A percentile compares a stretch with the other conserved stretches of the same genome.
Conservation (phyloP, 805 yeast species). For the Candida gorgasii region DNA sequence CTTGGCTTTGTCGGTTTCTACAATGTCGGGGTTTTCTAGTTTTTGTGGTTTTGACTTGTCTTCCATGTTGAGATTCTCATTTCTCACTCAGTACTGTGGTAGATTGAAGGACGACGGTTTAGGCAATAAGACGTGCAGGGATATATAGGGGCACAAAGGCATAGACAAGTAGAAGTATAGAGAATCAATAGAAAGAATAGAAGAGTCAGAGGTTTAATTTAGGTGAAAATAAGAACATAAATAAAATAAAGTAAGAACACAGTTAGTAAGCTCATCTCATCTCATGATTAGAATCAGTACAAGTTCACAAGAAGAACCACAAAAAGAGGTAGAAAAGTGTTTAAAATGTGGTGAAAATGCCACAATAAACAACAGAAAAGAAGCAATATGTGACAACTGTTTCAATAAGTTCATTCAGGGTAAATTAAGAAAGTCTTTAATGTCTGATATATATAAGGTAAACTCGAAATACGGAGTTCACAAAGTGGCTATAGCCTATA, state of each 20-base stretch:
- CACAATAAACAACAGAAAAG: slow-evolving; percentile 56
- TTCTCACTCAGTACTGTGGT: too few species aligned
- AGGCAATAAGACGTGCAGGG: too few species aligned
- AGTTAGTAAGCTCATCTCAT: slow-evolving; percentile 9
- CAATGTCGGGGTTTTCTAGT: slow-evolving; percentile 23
- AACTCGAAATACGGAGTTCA: slow-evolving; percentile 38
- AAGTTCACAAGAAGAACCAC: background rate
- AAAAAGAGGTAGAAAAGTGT: slow-evolving; percentile 18
- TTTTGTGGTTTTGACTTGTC: too few species aligned
- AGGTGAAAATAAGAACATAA: background rate
- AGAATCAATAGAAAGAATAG: too few species aligned
- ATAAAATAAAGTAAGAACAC: background rate
- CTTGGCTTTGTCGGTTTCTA: slow-evolving; percentile 34
- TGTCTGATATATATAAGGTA: slow-evolving; percentile 69
- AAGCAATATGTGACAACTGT: slow-evolving; percentile 64
- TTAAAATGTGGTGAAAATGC: slow-evolving; percentile 52
- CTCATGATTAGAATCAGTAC: slow-evolving; percentile 3
- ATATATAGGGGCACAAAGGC: too few species aligned
- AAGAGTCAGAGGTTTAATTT: too few species aligned
- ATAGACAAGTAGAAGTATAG: too few species aligned
- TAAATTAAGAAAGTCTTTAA: slow-evolving; percentile 80
- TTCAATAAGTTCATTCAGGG: slow-evolving; percentile 71
- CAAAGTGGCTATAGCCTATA: slow-evolving; percentile 58
- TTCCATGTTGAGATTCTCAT: background rate
- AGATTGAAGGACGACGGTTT: too few species aligned